Percentiles rank a stretch among this genome's conserved stretches.
These are phyloP conservation scores for Leptodontidium sp. DNA, from an alignment of 2,329 filamentous ascomycete genomes.

Conservation along the genomic window DNA sequence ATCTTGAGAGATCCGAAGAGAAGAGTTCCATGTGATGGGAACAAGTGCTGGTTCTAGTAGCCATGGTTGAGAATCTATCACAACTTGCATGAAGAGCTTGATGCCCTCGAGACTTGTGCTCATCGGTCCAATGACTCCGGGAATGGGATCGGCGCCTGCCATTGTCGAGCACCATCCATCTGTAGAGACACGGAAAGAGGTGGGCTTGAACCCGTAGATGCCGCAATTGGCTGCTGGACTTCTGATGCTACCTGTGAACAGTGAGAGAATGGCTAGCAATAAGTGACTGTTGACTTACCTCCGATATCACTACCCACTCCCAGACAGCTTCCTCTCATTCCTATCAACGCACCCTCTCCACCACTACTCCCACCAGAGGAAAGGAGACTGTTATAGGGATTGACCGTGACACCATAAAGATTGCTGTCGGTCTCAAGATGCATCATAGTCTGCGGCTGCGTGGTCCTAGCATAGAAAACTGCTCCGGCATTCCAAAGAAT, in stretches of 20 bases:
- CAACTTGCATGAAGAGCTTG: slow-evolving; percentile 46
- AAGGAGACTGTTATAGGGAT: slow-evolving; percentile 63
- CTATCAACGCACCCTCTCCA: slow-evolving; percentile 67
- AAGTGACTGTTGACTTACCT: slow-evolving; percentile 33
- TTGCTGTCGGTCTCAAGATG: slow-evolving; percentile 35
- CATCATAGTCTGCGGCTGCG: slow-evolving; percentile 62
- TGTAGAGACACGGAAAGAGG: slow-evolving; percentile 51
- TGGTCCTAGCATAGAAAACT: slow-evolving; percentile 61
- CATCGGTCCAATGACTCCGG: slow-evolving; percentile 47
- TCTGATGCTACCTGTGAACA: slow-evolving; percentile 44
- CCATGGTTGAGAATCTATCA: slow-evolving; percentile 53
- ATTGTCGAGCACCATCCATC: slow-evolving; percentile 54
- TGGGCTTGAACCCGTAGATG: slow-evolving; percentile 59
- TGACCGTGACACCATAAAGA: slow-evolving; percentile 47
- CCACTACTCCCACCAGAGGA: slow-evolving; percentile 69
- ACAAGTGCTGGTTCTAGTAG: slow-evolving; percentile 58
- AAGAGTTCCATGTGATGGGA: slow-evolving; percentile 57
- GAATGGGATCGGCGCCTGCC: slow-evolving; percentile 47
- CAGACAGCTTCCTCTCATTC: slow-evolving; percentile 58
- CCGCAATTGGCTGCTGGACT: slow-evolving; percentile 56
- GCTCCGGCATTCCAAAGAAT: slow-evolving; percentile 56
- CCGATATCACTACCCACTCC: slow-evolving; percentile 70
- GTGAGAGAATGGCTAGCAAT: not conserved
- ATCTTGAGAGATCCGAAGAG: not conserved
- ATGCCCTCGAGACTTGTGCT: slow-evolving; percentile 57